Conservation (phyloP, 352 stramenopile species). For the Hyphochytrium catenoides region DNA sequence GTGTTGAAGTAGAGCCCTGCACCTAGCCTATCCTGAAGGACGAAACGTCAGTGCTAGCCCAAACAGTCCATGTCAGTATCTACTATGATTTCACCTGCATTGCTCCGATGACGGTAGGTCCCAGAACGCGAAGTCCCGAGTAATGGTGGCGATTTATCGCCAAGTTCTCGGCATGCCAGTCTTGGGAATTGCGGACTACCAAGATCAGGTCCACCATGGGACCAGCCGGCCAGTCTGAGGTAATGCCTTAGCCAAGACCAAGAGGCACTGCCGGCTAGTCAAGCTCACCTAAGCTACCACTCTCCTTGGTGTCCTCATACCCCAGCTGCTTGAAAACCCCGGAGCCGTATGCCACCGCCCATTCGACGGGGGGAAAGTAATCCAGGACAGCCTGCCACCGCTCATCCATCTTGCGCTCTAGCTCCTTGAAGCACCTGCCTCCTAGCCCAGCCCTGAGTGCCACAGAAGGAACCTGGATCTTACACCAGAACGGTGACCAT, state of each 20-base stretch:
- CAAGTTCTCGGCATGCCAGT: conserved; percentile 56
- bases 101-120: conserved; percentile 19
- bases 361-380: conserved; percentile 33
- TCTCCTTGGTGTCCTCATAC: conserved; percentile 37
- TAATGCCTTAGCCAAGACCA: no score
- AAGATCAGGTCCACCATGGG: conserved; percentile 69
- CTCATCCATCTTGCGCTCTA: no score
- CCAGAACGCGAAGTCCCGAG: conserved; percentile 43
- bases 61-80: neutral
- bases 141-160: conserved; percentile 42
- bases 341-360: conserved; percentile 58
- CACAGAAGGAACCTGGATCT: no score
- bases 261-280: no score
- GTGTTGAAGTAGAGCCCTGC: conserved; percentile 63
- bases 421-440: no score
- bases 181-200: conserved; percentile 39
- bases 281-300: no score
- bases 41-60: neutral
- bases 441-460: no score
- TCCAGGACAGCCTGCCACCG: conserved; percentile 1
- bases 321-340: conserved; percentile 45
- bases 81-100: conserved; percentile 18
- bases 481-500: no score
- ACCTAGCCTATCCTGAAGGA: conserved; percentile 25
- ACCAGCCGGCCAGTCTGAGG: no score